Conservation (phyloP, 2,329 filamentous ascomycete species). For the Arthrobotrys entomopaga region DNA sequence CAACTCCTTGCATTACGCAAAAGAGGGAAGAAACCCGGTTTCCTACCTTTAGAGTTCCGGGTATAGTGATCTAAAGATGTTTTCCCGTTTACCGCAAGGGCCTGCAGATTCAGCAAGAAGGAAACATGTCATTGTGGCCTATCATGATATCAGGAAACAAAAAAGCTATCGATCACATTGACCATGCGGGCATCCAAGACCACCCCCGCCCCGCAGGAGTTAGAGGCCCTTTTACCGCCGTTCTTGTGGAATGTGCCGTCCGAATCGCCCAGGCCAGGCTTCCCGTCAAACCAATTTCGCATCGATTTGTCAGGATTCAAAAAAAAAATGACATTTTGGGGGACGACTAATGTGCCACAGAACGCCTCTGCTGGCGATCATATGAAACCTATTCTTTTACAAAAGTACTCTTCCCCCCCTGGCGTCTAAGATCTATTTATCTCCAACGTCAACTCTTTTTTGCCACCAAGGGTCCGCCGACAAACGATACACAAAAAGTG, state of each 20-base stretch:
- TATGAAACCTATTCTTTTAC: slow-evolving; percentile 30
- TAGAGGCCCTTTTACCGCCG: slow-evolving; percentile 7
- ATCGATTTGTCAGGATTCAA: neutral
- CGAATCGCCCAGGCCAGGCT: slow-evolving; percentile 2
- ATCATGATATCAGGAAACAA: slow-evolving; percentile 45
- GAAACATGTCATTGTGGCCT: slow-evolving; percentile 28
- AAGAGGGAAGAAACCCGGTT: slow-evolving; percentile 42
- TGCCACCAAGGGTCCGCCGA: slow-evolving; percentile 27
- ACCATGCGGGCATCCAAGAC: slow-evolving; percentile 23
- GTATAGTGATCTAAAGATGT: slow-evolving; percentile 1
- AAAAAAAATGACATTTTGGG: neutral
- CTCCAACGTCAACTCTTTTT: slow-evolving; percentile 17
- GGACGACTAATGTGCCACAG: slow-evolving; percentile 50
- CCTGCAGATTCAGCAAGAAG: too few relatives aligned
- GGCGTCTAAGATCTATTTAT: slow-evolving; percentile 33
- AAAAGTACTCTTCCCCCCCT: slow-evolving; percentile 17
- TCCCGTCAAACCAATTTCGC: neutral
- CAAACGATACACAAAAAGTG: slow-evolving; percentile 15
- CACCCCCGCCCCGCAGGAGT: slow-evolving; percentile 3
- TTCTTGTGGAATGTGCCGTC: slow-evolving; percentile 34
- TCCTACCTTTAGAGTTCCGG: slow-evolving; percentile 30
- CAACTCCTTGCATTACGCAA: slow-evolving; percentile 32
- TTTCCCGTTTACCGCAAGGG: slow-evolving; percentile 35
- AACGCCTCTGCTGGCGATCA: slow-evolving; percentile 40
- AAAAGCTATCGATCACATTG: slow-evolving; percentile 21